Evolutionary conservation across 352 stramenopile genomes (phyloP).

Genomic region (Phytophthora sojae): DNA sequence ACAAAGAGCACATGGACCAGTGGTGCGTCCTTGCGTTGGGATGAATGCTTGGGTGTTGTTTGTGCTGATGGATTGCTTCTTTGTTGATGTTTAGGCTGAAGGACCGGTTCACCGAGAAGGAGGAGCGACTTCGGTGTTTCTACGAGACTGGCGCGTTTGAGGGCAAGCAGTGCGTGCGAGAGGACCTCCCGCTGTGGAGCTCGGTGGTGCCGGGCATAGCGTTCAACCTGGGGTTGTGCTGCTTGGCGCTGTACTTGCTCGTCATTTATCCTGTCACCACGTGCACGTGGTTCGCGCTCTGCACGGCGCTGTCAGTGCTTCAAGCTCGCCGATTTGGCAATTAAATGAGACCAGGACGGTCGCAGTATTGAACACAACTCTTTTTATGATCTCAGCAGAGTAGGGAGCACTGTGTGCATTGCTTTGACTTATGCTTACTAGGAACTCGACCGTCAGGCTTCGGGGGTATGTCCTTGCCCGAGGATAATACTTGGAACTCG

Average conservation of each 20-base stretch:
- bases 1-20: constrained; percentile 58
- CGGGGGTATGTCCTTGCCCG: too few species aligned
- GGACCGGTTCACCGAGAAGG: constrained; percentile 73
- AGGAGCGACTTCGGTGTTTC: constrained; percentile 69
- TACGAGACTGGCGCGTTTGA: constrained; percentile 65
- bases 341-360: constrained; percentile 13
- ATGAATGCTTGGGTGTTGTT: not conserved
- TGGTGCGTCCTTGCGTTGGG: constrained; percentile 40
- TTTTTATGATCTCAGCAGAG: constrained; percentile 6
- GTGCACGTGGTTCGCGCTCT: constrained; percentile 52
- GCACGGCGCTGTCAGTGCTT: constrained; percentile 51
- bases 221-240: constrained; percentile 55
- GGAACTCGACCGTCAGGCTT: too few species aligned
- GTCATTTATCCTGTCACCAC: constrained; percentile 43
- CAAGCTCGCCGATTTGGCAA: constrained; percentile 63
- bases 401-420: too few species aligned
- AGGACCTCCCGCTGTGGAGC: constrained; percentile 40
- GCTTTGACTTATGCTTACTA: too few species aligned
- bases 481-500: not conserved
- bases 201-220: constrained; percentile 39
- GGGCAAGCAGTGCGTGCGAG: constrained; percentile 43
- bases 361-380: not conserved
- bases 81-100: not conserved
- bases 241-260: constrained; percentile 39
- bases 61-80: not conserved